phyloP scores from a whole-genome alignment of 495 filamentous ascomycete genomes.

The Daldinia childiae region DNA sequence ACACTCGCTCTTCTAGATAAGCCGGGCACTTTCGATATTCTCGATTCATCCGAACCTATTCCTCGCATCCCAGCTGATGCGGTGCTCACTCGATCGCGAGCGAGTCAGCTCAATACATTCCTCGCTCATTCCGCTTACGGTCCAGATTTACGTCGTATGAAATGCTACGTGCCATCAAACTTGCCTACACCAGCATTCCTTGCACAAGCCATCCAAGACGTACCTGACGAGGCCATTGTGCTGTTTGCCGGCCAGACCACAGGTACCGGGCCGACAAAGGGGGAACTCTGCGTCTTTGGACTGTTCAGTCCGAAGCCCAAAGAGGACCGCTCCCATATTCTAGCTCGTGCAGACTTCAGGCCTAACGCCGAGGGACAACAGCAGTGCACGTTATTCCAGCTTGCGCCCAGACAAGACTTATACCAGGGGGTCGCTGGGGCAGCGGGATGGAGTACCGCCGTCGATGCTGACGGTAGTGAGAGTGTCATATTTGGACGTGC shows the following conservation, averaged over 20 bases:
- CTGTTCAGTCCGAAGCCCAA: constrained; percentile 33
- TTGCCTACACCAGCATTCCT: constrained; percentile 1
- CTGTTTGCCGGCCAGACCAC: constrained; percentile 7
- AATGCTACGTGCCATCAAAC: background rate
- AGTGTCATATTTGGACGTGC: constrained; percentile 5
- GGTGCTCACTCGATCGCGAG: constrained; percentile 25
- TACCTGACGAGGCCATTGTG: constrained; percentile 26
- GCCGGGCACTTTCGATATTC: background rate
- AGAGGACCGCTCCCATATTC: constrained; percentile 24
- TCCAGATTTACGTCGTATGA: background rate
- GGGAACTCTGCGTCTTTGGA: constrained; percentile 31
- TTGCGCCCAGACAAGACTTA: constrained; percentile 40
- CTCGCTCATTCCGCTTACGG: constrained; percentile 13
- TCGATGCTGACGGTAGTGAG: constrained; percentile 18
- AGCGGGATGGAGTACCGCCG: constrained; percentile 34
- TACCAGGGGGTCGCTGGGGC: constrained; percentile 37
- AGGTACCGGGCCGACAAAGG: background rate
- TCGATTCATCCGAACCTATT: background rate
- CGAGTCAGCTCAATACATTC: constrained; percentile 33
- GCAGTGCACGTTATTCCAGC: constrained; percentile 41
- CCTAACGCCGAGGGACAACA: constrained; percentile 16
- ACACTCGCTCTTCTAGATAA: constrained; percentile 22
- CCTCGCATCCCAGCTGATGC: background rate
- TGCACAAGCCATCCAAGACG: constrained; percentile 5
- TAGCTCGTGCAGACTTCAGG: background rate